Evolutionary conservation across 1,139 yeast genomes (phyloP), one percentile per base, ranked within the genome.

Genomic region (Candida neerlandica): DNA sequence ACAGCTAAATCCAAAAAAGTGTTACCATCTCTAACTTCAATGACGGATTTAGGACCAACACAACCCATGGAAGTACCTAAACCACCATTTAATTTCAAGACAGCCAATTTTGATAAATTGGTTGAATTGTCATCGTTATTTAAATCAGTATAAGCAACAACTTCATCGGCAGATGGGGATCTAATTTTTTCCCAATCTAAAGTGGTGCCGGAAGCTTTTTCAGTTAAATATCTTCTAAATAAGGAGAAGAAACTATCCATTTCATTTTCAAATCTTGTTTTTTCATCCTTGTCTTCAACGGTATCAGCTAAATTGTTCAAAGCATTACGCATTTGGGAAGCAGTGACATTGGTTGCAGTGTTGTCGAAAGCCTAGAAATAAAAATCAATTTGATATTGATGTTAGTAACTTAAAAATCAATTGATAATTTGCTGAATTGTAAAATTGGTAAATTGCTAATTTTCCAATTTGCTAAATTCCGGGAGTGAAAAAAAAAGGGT

Each of bases 31-130:
- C 99, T 86, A 47, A 94, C 99, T 75, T 94, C 99, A 68, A 94
- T 95, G 58, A 94, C 96, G 19, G 97, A 89, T 72, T 94, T 94
- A 55, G 99, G 99, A 51, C 99, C 99, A 56, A 94, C 98, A 76
- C 99, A 95, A 51, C 99, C 99, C 99, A 94, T 94, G 14, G 99
- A 92, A 35, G 99, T 94, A 67, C 99, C 99, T 60, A 94, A 80
- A 46, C 99, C 99, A 78, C 99, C 99, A 69, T 94, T 94, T 67
- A 94, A 82, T 75, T 94, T 94, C 70, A 94, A 80, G 43, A 94
- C 99, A 3, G 98, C 98, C 67, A 94, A 81, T 71, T 92, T 92
- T 60, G 84, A 73, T 65, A 95, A 80, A 69, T 85, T 85, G 50
- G 73, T 68, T 40, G 57, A 52, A 16, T 62, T 75, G 48, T 78